A percentile compares a stretch with the other conserved stretches of the same genome.
phyloP scores from a whole-genome alignment of 352 stramenopile species.

The Phytophthora sojae region DNA sequence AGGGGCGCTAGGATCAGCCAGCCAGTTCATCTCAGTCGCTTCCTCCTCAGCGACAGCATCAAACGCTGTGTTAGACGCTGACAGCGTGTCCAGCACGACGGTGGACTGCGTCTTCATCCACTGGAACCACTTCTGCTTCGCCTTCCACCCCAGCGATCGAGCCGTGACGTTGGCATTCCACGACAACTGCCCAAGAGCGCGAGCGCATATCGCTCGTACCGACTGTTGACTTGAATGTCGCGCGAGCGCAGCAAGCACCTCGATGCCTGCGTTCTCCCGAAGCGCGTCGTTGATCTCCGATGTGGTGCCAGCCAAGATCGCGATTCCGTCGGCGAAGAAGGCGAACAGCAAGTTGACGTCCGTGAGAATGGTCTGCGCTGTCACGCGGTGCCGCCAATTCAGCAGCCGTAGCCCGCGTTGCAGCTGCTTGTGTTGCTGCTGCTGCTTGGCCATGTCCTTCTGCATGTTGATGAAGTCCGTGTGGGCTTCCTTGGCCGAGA shows the following conservation, averaged over 20 bases:
- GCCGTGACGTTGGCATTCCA: conserved; percentile 77
- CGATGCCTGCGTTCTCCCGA: conserved; percentile 66
- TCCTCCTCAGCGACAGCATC: conserved; percentile 58
- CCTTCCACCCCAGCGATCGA: conserved; percentile 67
- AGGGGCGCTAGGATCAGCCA: conserved; percentile 53
- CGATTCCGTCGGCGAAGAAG: conserved; percentile 75
- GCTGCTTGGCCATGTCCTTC: conserved; percentile 45
- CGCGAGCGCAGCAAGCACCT: conserved; percentile 61
- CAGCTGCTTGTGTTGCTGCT: conserved; percentile 68
- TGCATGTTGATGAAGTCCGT: conserved; percentile 61
- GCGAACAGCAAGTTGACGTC: conserved; percentile 70
- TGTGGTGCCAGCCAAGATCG: conserved; percentile 59
- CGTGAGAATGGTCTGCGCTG: conserved; percentile 69
- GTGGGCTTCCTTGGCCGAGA: conserved; percentile 68
- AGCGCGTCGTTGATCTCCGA: conserved; percentile 57
- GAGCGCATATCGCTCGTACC: conserved; percentile 57
- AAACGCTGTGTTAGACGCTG: conserved; percentile 41
- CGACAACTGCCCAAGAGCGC: conserved; percentile 60
- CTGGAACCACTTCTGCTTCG: conserved; percentile 69
- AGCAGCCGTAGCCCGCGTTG: conserved; percentile 64
- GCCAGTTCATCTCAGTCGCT: conserved; percentile 58
- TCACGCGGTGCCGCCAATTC: conserved; percentile 81
- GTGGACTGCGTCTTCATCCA: conserved; percentile 57
- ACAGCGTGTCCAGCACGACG: conserved; percentile 42
- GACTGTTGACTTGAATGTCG: conserved; percentile 44